Conservation (phyloP, 2,329 filamentous ascomycete species). For the Tympanopsis confertula region DNA sequence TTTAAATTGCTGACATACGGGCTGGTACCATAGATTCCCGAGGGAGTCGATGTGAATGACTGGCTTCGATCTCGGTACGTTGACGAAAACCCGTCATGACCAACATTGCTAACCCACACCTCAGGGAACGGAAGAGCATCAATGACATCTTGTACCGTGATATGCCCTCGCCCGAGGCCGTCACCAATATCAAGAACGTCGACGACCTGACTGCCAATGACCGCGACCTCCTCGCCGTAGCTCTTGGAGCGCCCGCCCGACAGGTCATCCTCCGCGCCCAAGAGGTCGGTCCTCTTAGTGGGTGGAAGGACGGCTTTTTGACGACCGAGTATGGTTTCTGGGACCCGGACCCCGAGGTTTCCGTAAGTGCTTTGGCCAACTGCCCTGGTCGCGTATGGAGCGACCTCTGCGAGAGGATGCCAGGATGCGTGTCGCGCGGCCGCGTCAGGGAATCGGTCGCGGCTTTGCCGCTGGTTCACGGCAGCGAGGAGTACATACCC, state of each 20-base stretch:
- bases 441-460: slow-evolving; percentile 36
- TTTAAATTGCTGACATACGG: slow-evolving; percentile 5
- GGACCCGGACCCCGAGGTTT: slow-evolving; percentile 35
- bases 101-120: background rate
- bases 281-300: slow-evolving; percentile 34
- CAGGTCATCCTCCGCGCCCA: slow-evolving; percentile 40
- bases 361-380: slow-evolving; percentile 29
- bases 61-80: slow-evolving; percentile 29
- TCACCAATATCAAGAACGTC: slow-evolving; percentile 28
- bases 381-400: slow-evolving; percentile 41
- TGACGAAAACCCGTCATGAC: slow-evolving; percentile 2
- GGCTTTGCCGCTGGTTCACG: slow-evolving; percentile 33
- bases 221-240: slow-evolving; percentile 35
- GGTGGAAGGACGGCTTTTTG: slow-evolving; percentile 41
- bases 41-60: slow-evolving; percentile 29
- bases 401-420: slow-evolving; percentile 39
- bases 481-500: slow-evolving; percentile 34
- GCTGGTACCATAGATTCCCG: slow-evolving; percentile 24
- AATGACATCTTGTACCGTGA: slow-evolving; percentile 34
- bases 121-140: slow-evolving; percentile 30
- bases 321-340: slow-evolving; percentile 38
- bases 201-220: slow-evolving; percentile 34
- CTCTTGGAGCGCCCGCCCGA: slow-evolving; percentile 38
- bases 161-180: slow-evolving; percentile 25
- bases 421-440: slow-evolving; percentile 34